Base-by-base conservation (phyloP, 2,329 filamentous ascomycete species). In the Penicillium hordei region DNA sequence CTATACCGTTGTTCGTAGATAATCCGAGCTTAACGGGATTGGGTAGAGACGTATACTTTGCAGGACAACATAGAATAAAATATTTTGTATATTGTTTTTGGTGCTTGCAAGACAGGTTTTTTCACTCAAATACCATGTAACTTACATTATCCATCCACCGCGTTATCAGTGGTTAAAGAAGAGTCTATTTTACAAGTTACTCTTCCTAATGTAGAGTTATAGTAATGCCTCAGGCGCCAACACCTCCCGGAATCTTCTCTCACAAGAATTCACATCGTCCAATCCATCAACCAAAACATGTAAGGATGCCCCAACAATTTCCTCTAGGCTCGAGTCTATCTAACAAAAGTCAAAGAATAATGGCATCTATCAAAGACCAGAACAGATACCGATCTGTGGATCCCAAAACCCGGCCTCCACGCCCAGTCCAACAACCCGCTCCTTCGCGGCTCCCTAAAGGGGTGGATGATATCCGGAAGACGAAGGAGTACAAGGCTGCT, bases 401-500 rank as follows among this genome's bases (percentile, higher is more conserved):
- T 42, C 57, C 49, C 34, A 33, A 46, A 9, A 42, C 61, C 55
- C 19, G 60, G 56, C 51, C 53, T 49, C 59, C 54, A 40, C 64
- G 42, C 29, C 63, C 46, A 13, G 43, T 53, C 10, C 61, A 38
- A 17, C 60, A 58, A 39, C 54, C 49, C 21, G 51, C 49, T 13
- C 50, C 57, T 39, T 52, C 59, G 9, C 57, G 21, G 23, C 15
- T 40, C 13, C 39, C 46, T 9, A 57, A 59, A 51, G 52, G 54
- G 43, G 57, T 60, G 21, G 48, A 61, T 23, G 74, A 78, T 65
- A 72, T 78, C 40, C 72, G 72, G 44, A 62, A 75, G 58, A 77
- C 75, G n/a, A 74, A 71, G 54, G 70, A 74, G 61, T 78, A 78
- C 61, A 76, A 76, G 58, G 55, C 60, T 57, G 71, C 72, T 58